These are phyloP conservation scores for Sinapis alba DNA, from an alignment of 441 rosid species.

Conservation along the genomic window DNA sequence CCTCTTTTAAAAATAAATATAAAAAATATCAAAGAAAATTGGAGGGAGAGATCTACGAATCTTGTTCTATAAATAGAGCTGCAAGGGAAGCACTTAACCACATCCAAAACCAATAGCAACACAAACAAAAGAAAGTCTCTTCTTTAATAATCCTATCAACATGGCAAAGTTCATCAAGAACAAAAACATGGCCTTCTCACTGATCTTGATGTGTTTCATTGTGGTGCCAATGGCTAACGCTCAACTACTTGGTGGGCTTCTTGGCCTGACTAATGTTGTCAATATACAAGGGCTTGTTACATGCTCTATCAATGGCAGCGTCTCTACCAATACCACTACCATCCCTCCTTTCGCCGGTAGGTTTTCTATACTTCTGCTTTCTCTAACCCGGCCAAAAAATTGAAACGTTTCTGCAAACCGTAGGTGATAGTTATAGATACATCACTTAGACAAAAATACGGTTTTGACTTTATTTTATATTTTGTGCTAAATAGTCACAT, in stretches of 20 bases:
- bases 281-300: neutral
- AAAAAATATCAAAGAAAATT: neutral
- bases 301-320: neutral
- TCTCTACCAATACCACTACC: neutral
- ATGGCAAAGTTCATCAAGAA: neutral
- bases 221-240: conserved; percentile 4
- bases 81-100: neutral
- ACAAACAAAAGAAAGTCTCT: neutral
- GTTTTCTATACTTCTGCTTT: neutral
- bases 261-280: neutral
- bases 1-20: neutral
- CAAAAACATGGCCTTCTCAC: neutral
- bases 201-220: neutral
- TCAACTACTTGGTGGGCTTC: neutral
- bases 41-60: neutral
- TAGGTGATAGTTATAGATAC: neutral
- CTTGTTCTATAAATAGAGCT: neutral
- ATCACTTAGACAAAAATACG: too few relatives aligned
- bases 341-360: neutral
- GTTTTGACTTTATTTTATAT: too few relatives aligned
- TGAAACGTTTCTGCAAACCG: neutral
- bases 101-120: neutral
- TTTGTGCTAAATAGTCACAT: neutral
- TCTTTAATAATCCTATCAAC: neutral
- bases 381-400: neutral